phyloP scores from a whole-genome alignment of 345 rosid species.

The Salix suchowensis region DNA sequence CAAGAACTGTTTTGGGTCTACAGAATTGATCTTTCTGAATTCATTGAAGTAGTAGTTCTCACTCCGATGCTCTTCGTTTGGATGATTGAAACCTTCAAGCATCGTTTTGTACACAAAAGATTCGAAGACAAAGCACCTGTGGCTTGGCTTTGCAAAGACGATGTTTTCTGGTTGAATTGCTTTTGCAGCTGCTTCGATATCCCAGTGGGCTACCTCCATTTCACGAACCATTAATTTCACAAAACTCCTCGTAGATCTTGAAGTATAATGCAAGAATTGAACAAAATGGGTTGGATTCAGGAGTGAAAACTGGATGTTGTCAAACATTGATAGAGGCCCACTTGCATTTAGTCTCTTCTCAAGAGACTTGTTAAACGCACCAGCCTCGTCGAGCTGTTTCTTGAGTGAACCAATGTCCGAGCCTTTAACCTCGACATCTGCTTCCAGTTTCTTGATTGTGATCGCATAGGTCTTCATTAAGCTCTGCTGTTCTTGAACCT shows the following conservation, averaged over 20 bases:
- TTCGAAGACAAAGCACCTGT: conserved; percentile 59
- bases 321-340: conserved; percentile 55
- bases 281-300: conserved; percentile 48
- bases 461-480: conserved; percentile 82
- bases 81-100: conserved; percentile 59
- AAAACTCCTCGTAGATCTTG: conserved; percentile 59
- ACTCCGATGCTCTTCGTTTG: conserved; percentile 6
- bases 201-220: conserved; percentile 81
- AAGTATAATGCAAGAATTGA: conserved; percentile 46
- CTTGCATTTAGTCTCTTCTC: conserved; percentile 67
- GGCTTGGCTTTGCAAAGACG: conserved; percentile 40
- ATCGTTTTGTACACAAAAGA: conserved; percentile 66
- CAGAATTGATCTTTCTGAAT: conserved; percentile 49
- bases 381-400: conserved; percentile 31
- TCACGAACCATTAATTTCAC: conserved; percentile 65
- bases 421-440: conserved; percentile 41
- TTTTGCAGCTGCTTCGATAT: conserved; percentile 65
- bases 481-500: conserved; percentile 95
- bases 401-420: conserved; percentile 33
- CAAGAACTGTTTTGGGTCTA: conserved; percentile 40
- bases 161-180: conserved; percentile 45
- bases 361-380: conserved; percentile 41
- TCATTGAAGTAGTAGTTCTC: conserved; percentile 37
- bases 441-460: conserved; percentile 65
- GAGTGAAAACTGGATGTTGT: conserved; percentile 33